Percentiles rank a stretch among this genome's conserved stretches.
Conservation (phyloP, 257 asterid genomes). For the Voacanga thouarsii region DNA sequence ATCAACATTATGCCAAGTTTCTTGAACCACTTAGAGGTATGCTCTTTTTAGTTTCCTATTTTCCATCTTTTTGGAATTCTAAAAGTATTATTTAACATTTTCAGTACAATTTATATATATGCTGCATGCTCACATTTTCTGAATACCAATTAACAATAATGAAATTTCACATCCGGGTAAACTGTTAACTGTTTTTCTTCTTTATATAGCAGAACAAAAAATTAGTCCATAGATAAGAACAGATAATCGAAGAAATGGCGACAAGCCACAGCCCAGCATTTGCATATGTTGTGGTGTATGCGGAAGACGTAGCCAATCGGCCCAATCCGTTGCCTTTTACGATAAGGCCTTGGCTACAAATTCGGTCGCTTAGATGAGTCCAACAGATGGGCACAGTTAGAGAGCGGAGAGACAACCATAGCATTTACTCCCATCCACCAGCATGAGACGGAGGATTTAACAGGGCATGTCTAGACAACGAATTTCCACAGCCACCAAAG, state of each 20-base stretch:
- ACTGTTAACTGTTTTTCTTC: too few species aligned
- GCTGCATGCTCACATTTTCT: too few species aligned
- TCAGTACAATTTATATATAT: too few species aligned
- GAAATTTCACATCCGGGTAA: too few species aligned
- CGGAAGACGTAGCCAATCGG: conserved; percentile 65
- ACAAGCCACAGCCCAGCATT: conserved; percentile 43
- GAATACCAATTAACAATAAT: too few species aligned
- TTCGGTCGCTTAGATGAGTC: conserved; percentile 69
- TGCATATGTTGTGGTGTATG: conserved; percentile 77
- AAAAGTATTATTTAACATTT: too few species aligned
- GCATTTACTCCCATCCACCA: conserved; percentile 82
- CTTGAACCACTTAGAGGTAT: too few species aligned
- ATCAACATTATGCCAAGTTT: too few species aligned
- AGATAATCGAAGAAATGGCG: conserved; percentile 45
- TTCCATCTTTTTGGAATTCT: too few species aligned
- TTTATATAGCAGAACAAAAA: too few species aligned
- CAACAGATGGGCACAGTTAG: conserved; percentile 87
- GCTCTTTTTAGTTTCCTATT: too few species aligned
- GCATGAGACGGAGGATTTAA: conserved; percentile 74
- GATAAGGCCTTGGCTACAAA: conserved; percentile 62
- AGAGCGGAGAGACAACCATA: conserved; percentile 76
- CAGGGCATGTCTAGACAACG: conserved; percentile 53
- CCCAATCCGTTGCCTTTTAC: conserved; percentile 69
- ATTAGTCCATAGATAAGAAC: too few species aligned
- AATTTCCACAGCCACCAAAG: conserved; percentile 27